phyloP scores from a whole-genome alignment of 176 grass and related monocot genomes.

The Luzula sylvatica region DNA sequence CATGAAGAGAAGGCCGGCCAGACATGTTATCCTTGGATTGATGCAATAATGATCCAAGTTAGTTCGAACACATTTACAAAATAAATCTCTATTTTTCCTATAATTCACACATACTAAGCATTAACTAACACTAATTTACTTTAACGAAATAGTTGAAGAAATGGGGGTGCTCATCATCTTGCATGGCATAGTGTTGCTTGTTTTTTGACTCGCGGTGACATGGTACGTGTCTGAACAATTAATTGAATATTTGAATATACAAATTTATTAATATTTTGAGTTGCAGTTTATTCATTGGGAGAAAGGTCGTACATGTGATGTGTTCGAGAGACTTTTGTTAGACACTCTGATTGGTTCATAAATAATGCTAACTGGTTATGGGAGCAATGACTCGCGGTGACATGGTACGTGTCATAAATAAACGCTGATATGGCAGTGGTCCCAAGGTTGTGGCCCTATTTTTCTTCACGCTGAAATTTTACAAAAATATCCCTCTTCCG shows the following conservation, averaged over 20 bases:
- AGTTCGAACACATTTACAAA: too few relatives aligned
- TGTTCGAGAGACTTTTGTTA: constrained; percentile 78
- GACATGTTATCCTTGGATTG: constrained; percentile 92
- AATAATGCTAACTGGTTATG: constrained; percentile 90
- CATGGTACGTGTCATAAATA: too few relatives aligned
- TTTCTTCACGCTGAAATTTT: too few relatives aligned
- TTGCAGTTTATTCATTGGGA: constrained; percentile 91
- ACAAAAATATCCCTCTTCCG: too few relatives aligned
- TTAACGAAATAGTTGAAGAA: constrained; percentile 41
- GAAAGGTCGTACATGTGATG: constrained; percentile 77
- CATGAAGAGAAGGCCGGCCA: constrained; percentile 59
- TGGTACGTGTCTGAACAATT: constrained; percentile 41
- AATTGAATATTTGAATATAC: neutral
- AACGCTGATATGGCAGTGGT: too few relatives aligned
- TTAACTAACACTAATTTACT: too few relatives aligned
- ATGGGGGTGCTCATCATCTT: constrained; percentile 96
- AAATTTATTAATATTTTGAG: neutral
- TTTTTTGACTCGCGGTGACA: constrained; percentile 77
- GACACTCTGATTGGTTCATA: constrained; percentile 93
- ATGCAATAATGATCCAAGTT: constrained; percentile 98
- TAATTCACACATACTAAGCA: too few relatives aligned
- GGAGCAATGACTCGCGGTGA: too few relatives aligned
- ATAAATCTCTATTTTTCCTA: too few relatives aligned
- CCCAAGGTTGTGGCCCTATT: too few relatives aligned
- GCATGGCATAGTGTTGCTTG: constrained; percentile 94